Conservation (phyloP, 257 asterid genomes). For the Solanum lignicaule region DNA sequence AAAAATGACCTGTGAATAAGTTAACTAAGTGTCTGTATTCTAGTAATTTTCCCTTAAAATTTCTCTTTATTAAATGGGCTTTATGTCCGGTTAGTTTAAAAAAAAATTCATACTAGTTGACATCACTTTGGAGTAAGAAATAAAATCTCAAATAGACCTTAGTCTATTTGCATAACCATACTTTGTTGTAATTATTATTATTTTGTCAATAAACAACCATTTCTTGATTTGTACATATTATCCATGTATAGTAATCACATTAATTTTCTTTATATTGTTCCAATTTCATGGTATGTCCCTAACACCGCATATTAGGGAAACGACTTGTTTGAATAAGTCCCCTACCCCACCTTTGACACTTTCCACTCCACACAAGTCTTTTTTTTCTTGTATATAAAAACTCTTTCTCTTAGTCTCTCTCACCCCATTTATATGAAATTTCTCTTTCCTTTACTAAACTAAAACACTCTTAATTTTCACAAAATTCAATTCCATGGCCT, state of each 20-base stretch:
- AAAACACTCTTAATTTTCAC: background rate
- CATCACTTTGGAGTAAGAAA: background rate
- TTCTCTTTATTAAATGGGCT: background rate
- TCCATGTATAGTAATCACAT: background rate
- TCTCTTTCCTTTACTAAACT: background rate
- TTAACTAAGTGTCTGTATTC: too few species aligned
- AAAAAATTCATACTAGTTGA: background rate
- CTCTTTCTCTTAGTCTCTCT: background rate
- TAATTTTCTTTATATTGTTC: background rate
- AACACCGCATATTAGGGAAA: background rate
- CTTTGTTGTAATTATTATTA: background rate
- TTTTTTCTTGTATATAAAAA: background rate
- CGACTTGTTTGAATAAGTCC: background rate
- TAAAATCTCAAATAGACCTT: background rate
- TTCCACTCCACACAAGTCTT: background rate
- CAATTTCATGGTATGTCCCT: background rate
- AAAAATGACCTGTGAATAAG: too few species aligned
- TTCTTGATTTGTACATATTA: background rate
- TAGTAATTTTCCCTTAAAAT: background rate
- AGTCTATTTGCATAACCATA: background rate
- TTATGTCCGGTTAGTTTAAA: background rate
- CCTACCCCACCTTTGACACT: background rate
- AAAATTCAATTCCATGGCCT: conserved; percentile 23
- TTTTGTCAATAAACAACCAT: background rate
- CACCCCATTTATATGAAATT: background rate